Percentiles rank a stretch among this genome's conserved stretches.
Conservation (phyloP, 345 rosid genomes). For the Cardamine resedifolia region DNA sequence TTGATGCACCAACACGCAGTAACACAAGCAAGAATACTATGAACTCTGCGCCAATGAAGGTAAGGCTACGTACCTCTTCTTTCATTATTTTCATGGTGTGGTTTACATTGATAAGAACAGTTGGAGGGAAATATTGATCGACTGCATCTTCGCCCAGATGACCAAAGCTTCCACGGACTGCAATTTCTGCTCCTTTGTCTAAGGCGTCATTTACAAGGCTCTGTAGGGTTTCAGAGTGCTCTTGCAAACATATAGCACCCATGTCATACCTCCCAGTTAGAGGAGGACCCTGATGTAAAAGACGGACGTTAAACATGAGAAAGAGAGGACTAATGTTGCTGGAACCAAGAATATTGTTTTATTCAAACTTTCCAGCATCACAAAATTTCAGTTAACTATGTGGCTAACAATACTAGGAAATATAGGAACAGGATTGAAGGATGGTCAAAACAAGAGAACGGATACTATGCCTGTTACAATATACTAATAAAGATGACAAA, state of each 20-base stretch:
- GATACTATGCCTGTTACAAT: not conserved
- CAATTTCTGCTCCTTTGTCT: slow-evolving; percentile 88
- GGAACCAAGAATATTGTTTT: not conserved
- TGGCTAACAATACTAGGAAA: not conserved
- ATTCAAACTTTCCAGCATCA: not conserved
- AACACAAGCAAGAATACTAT: not conserved
- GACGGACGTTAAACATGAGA: not conserved
- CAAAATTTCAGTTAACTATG: not conserved
- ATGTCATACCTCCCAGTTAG: slow-evolving; percentile 85
- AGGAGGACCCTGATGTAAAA: slow-evolving; percentile 81
- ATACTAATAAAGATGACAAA: slow-evolving; percentile 10
- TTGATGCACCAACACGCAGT: slow-evolving; percentile 10
- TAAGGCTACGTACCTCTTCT: slow-evolving; percentile 71
- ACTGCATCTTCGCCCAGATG: slow-evolving; percentile 87
- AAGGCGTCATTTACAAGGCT: slow-evolving; percentile 80
- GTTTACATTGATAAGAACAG: slow-evolving; percentile 75
- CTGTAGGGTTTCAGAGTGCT: slow-evolving; percentile 90
- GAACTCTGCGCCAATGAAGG: not conserved
- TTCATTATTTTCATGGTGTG: slow-evolving; percentile 93
- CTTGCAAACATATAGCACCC: slow-evolving; percentile 98
- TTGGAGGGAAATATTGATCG: slow-evolving; percentile 95
- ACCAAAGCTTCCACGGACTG: slow-evolving; percentile 94
- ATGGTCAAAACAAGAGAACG: not conserved
- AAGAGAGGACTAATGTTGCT: not conserved
- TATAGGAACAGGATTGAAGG: not conserved